Base-by-base conservation (phyloP, 2,329 filamentous ascomycete genomes). In the Botrytis porri region DNA sequence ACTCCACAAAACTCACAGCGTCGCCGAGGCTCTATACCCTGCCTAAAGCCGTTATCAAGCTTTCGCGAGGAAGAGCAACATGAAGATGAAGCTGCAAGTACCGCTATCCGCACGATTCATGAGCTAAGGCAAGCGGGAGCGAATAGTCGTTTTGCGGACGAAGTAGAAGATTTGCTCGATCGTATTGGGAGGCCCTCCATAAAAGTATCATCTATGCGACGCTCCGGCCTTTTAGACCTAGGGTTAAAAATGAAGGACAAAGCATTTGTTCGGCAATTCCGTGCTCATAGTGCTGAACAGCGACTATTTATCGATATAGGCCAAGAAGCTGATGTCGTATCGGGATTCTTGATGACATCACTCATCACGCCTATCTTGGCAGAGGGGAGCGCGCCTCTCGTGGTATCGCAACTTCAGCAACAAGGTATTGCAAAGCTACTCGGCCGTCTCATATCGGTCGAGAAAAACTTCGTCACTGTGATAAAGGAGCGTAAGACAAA, bases 221-320 rank as follows among this genome's bases (percentile, higher is more conserved):
- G 89, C 70, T 86, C 86, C 70, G 88, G 88, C 1, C 81, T 92
- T 60, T 81, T 91, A 7, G 89, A 92, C 75, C 80, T 92, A 60
- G 86, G 86, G 1, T 84, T 86, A 62, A 89, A 88, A 77, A 83
- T 91, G 60, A 86, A 87, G 66, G 84, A 90, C 67, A 89, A 90
- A 77, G 84, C 84, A 0, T 94, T 93, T 77, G 84, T 88, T 41
- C 85, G 86, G 29, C 90, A 92, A 75, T 94, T 97, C 77, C 86
- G 92, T 32, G 90, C 94, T 75, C 90, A 93, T 76, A 89, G 89
- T 10, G 88, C 92, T 72, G 92, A 93, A 75, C 87, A 89, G 71
- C 88, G 87, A 43, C 84, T 98, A 25, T 87, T 94, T 70, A 85
- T 87, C 62, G 87, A 88, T 60, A 84, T 92, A 16, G 86, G 85